phyloP scores from a whole-genome alignment of 2,329 filamentous ascomycete species.

The Aspergillus glaucus region DNA sequence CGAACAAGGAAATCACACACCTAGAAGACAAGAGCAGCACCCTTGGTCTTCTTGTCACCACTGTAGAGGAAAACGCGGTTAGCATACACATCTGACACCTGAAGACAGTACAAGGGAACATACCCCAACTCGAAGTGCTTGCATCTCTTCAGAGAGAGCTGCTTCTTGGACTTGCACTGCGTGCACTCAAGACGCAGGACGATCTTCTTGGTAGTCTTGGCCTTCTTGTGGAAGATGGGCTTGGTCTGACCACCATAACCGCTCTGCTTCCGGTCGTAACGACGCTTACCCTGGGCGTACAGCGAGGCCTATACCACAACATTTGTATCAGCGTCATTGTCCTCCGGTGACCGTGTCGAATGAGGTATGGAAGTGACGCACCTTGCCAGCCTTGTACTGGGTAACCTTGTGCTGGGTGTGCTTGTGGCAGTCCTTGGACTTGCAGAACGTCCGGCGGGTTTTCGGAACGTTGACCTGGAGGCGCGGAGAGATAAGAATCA shows the following conservation, averaged over 20 bases:
- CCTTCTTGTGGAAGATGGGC: conserved; percentile 99
- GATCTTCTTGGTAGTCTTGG: conserved; percentile 99
- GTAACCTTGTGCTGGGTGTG: conserved; percentile 90
- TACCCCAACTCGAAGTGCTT: conserved; percentile 99
- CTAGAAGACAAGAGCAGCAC: conserved; percentile 99
- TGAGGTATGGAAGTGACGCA: conserved; percentile 31
- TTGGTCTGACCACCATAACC: conserved; percentile 99
- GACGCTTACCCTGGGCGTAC: conserved; percentile 98
- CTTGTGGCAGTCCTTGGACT: conserved; percentile 90
- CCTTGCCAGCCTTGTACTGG: conserved; percentile 96
- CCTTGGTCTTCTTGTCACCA: conserved; percentile 99
- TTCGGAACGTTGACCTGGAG: conserved; percentile 93
- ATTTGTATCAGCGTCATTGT: conserved; percentile 16
- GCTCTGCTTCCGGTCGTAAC: conserved; percentile 98
- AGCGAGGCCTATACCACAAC: conserved; percentile 62
- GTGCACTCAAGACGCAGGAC: conserved; percentile 98
- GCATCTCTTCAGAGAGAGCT: conserved; percentile 98
- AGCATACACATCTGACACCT: conserved; percentile 25
- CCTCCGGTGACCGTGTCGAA: conserved; percentile 11
- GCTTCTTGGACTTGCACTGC: conserved; percentile 94
- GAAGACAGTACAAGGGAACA: conserved; percentile 33
- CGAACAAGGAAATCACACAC: conserved; percentile 44
- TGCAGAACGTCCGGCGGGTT: conserved; percentile 96
- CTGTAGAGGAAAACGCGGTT: conserved; percentile 48
- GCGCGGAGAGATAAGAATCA: conserved; percentile 17